A percentile compares a stretch with the other conserved stretches of the same genome.
Conservation (phyloP, 2,329 filamentous ascomycete genomes). For the Trichophyton mentagrophytes region DNA sequence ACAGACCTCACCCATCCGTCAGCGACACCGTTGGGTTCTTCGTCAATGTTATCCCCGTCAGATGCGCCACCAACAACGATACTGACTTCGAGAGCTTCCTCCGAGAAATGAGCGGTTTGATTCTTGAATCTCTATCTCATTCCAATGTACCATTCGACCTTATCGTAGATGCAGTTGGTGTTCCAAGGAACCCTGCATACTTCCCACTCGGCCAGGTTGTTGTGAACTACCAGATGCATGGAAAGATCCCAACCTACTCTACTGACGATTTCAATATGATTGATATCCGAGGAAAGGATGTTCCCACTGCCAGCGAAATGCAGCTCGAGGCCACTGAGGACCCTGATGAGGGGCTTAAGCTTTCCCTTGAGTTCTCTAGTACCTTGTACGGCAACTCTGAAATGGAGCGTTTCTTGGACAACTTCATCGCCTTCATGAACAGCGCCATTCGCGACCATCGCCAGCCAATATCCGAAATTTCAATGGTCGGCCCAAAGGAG, state of each 20-base stretch:
- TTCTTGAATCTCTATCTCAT: constrained; percentile 12
- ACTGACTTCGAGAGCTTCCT: constrained; percentile 7
- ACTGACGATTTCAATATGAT: constrained; percentile 16
- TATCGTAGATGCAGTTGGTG: constrained; percentile 12
- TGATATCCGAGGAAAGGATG: constrained; percentile 14
- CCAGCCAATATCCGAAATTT: constrained; percentile 16
- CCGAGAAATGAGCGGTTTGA: constrained; percentile 4
- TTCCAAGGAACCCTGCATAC: constrained; percentile 9
- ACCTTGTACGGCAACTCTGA: constrained; percentile 15
- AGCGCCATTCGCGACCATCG: constrained; percentile 17
- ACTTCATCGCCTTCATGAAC: constrained; percentile 17
- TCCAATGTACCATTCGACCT: constrained; percentile 12
- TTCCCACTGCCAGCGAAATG: constrained; percentile 17
- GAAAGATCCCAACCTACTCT: constrained; percentile 15
- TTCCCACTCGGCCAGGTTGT: constrained; percentile 14
- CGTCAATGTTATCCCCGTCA: constrained; percentile 17
- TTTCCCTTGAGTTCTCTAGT: constrained; percentile 16
- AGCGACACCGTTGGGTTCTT: constrained; percentile 16
- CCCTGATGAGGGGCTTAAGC: constrained; percentile 13
- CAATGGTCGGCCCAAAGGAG: constrained; percentile 17
- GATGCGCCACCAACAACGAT: constrained; percentile 9
- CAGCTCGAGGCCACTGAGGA: constrained; percentile 17
- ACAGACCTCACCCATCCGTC: constrained; percentile 15
- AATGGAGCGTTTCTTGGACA: constrained; percentile 20
- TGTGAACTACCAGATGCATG: constrained; percentile 16